phyloP scores from a whole-genome alignment of 441 rosid species.

The Euphorbia schlechtendalii region DNA sequence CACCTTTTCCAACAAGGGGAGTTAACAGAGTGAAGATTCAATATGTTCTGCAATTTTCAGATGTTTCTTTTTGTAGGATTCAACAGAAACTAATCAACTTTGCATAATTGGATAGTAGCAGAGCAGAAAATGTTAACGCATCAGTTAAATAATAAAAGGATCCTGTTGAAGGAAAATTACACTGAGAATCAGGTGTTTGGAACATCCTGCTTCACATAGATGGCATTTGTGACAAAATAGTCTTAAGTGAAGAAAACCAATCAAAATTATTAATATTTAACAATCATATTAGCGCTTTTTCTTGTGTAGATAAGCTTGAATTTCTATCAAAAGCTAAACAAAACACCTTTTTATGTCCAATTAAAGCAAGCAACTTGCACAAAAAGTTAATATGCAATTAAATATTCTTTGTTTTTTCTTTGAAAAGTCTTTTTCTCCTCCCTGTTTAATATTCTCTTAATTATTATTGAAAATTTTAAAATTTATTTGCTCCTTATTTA shows the following conservation, averaged over 20 bases:
- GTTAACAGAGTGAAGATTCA: not conserved
- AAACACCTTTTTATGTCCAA: slow-evolving; percentile 20
- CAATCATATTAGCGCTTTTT: not conserved
- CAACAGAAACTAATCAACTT: not conserved
- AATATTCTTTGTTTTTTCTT: slow-evolving; percentile 1
- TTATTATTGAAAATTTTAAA: too few relatives aligned
- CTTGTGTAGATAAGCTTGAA: slow-evolving; percentile 21
- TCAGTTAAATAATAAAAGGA: not conserved
- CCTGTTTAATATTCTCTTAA: slow-evolving; percentile 5
- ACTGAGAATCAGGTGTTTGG: too few relatives aligned
- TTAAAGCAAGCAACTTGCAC: slow-evolving; percentile 19
- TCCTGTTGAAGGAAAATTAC: too few relatives aligned
- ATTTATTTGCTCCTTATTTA: too few relatives aligned
- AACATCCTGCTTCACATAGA: too few relatives aligned
- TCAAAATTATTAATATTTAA: not conserved
- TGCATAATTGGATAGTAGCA: slow-evolving; percentile 9
- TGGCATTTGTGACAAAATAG: too few relatives aligned
- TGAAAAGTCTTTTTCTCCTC: slow-evolving; percentile 11
- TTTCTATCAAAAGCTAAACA: slow-evolving; percentile 6
- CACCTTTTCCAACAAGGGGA: slow-evolving; percentile 6
- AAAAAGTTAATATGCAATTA: slow-evolving; percentile 10
- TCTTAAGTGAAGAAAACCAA: slow-evolving; percentile 9
- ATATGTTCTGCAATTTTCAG: not conserved
- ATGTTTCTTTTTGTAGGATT: not conserved
- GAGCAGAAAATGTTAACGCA: slow-evolving; percentile 6